A percentile compares a stretch with the other conserved stretches of the same genome.
phyloP scores from a whole-genome alignment of 1,284 basidiomycete genomes.

The Stereum hirsutum region DNA sequence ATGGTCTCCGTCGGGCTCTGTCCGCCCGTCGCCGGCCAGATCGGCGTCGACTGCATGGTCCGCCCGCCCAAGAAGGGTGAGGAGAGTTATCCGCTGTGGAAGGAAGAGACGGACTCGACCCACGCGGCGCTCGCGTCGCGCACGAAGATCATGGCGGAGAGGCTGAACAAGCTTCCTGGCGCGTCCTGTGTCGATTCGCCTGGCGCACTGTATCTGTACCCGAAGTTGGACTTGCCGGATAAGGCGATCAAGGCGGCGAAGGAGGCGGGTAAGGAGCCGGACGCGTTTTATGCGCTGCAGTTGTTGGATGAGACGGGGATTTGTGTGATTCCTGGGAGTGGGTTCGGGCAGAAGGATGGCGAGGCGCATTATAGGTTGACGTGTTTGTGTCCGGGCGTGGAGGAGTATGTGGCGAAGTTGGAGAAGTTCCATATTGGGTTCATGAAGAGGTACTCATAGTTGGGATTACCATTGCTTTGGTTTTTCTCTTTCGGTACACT shows the following conservation, averaged over 20 bases:
- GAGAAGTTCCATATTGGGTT: constrained; percentile 81
- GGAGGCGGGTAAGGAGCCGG: constrained; percentile 68
- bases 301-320: constrained; percentile 87
- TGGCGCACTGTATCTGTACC: constrained; percentile 87
- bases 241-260: constrained; percentile 70
- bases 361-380: constrained; percentile 86
- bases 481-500: neutral
- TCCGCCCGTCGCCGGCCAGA: constrained; percentile 82
- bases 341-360: constrained; percentile 86
- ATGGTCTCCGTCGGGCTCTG: constrained; percentile 88
- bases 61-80: constrained; percentile 74
- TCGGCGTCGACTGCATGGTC: constrained; percentile 88
- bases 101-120: constrained; percentile 73
- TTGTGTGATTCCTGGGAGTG: constrained; percentile 86
- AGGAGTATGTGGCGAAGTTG: constrained; percentile 81
- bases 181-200: constrained; percentile 84
- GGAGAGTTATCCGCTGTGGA: constrained; percentile 71
- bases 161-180: constrained; percentile 72
- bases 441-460: constrained; percentile 50
- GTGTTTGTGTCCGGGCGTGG: constrained; percentile 83
- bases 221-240: constrained; percentile 60
- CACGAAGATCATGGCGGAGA: constrained; percentile 63
- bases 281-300: constrained; percentile 81
- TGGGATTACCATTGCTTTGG: constrained; percentile 3
- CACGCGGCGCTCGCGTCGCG: constrained; percentile 68